Evolutionary conservation across 306 rosid genomes (phyloP), one percentile per base, ranked within the genome.

Genomic region (Begonia loranthoides): DNA sequence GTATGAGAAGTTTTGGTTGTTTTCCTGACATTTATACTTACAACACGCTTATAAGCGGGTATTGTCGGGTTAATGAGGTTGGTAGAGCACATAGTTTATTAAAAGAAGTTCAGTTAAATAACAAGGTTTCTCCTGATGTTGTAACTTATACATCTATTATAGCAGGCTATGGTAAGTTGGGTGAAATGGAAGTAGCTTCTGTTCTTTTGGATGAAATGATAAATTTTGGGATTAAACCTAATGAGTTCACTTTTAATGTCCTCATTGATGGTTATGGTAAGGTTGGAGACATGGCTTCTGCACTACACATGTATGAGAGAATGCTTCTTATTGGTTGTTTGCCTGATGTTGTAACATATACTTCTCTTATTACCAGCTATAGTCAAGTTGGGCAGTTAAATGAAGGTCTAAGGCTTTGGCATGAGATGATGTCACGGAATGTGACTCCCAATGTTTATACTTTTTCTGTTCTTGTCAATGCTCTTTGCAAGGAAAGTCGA

Each of bases 261-360:
- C 79, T 87, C 48, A 69, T 87, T 49, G 61, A 83, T 63, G 94
- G 96, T 15, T 84, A 74, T 59, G 79, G 81, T 61, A 81, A 81
- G 73, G 72, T 55, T 40, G 77, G 93, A 22, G 70, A 84, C 66
- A 67, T 81, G 75, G 66, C 50, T 51, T 75, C 84, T 60, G 93
- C 88, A 2, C 28, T 72, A 41, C 67, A 64, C 51, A 60, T 69
- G 65, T 61, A 65, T 50, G 82, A 84, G 58, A 77, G 50, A 66
- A 77, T 89, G 87, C 60, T 67, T 9, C 55, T 14, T 41, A 53
- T 62, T 17, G 87, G 93, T 38, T 82, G 66, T 72, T 28, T 9
- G 2, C 87, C 93, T 0, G 86, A 89, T 51, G 84, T 84, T 19
- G 70, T 82, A 45, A 81, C 93, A 24, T 69, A 73, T 65, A 84